Evolutionary conservation across 2,329 filamentous ascomycete species (phyloP), one percentile per base, ranked within the genome.

Genomic region (Talaromyces sp.): DNA sequence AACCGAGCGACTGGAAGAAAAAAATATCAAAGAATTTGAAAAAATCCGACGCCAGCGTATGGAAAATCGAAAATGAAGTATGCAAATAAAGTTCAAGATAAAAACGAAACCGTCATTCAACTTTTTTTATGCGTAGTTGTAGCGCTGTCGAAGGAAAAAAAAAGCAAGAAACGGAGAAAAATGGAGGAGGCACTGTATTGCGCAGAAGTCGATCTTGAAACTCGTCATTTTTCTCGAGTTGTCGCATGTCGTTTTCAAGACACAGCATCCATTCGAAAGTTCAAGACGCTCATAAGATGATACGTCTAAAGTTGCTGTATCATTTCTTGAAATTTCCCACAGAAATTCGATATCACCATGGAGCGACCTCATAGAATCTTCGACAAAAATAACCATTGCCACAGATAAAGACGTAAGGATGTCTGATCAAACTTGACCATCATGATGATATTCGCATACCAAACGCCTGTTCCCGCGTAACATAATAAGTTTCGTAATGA

Each of bases 401-500:
- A 52, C n/a, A 49, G 13, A 49, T 36, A 49, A 49, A 19, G 44
- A 49, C 44, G 44, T 52, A 28, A 6, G 15, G 2, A 27, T 27
- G 49, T n/a, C 49, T 15, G 15, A 30, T 27, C 11, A 27, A 52
- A 8, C 13, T 52, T 22, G 17, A 28, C 27, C 11, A 52, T 52
- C 25, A 28, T 28, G 22, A 27, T 19, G 22, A 30, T 27, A 17
- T n/a, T 52, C 49, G 49, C 49, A 52, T 52, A n/a, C 27, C 49
- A 25, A 52, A 52, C 49, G 25, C 49, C 49, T 52, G 25, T 52
- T 52, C 27, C 49, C 25, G 49, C 15, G 49, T 52, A 52, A 52
- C 49, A 52, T 28, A 17, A 70, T 82, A 84, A 57, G 78, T 77
- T 73, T 83, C 81, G 62, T 78, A 73, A 49, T 75, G 74, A 64